phyloP scores from a whole-genome alignment of 2,329 filamentous ascomycete genomes.

The Pseudovirgaria hyperparasitica region DNA sequence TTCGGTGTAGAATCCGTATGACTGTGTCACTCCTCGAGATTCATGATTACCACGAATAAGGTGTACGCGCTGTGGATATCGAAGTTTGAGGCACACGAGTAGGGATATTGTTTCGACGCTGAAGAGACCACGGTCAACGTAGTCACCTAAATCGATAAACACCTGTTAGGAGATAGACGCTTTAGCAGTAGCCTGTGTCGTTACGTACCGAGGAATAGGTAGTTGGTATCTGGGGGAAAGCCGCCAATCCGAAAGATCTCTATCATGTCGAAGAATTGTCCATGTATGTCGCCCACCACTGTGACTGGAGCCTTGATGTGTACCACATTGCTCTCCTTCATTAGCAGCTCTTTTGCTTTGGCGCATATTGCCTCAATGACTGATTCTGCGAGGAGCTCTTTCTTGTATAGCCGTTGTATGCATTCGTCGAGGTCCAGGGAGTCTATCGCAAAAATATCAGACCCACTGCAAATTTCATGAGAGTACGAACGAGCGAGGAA shows the following conservation, averaged over 20 bases:
- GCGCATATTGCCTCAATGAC: slow-evolving; percentile 98
- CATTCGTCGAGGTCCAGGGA: slow-evolving; percentile 98
- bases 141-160: slow-evolving; percentile 56
- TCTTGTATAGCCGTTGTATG: slow-evolving; percentile 91
- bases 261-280: slow-evolving; percentile 97
- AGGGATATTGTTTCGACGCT: slow-evolving; percentile 98
- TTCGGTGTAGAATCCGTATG: slow-evolving; percentile 98
- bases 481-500: slow-evolving; percentile 1
- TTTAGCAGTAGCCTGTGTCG: slow-evolving; percentile 6
- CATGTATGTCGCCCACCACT: slow-evolving; percentile 96
- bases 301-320: slow-evolving; percentile 93
- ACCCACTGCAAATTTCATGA: slow-evolving; percentile 10
- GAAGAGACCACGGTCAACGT: slow-evolving; percentile 96
- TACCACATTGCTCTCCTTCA: slow-evolving; percentile 99
- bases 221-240: slow-evolving; percentile 95
- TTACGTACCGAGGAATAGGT: slow-evolving; percentile 75
- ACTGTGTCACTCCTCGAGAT: slow-evolving; percentile 93
- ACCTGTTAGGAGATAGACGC: slow-evolving; percentile 5
- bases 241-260: slow-evolving; percentile 99
- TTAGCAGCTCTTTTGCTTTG: slow-evolving; percentile 95
- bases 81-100: slow-evolving; percentile 89
- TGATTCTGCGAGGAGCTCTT: slow-evolving; percentile 91
- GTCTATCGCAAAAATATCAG: slow-evolving; percentile 40
- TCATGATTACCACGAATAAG: slow-evolving; percentile 97
- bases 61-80: slow-evolving; percentile 91